These are phyloP conservation scores for Aspergillus tanneri DNA, from an alignment of 2,329 filamentous ascomycete genomes.

Conservation along the genomic window DNA sequence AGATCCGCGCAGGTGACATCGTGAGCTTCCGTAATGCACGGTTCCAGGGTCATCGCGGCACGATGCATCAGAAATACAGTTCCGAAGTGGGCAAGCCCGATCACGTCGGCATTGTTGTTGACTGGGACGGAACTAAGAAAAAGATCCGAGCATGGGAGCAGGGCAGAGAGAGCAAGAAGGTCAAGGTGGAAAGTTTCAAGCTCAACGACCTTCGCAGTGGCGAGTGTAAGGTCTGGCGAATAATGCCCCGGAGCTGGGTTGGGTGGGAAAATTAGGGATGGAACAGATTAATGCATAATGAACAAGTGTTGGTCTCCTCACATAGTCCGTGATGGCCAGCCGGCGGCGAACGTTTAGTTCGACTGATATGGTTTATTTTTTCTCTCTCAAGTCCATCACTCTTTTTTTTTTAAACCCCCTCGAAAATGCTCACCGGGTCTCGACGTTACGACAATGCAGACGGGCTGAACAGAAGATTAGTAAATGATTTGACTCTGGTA, in stretches of 20 bases:
- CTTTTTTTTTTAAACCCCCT: neutral
- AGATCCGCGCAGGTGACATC: constrained; percentile 91
- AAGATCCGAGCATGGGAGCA: constrained; percentile 96
- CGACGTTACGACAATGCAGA: constrained; percentile 8
- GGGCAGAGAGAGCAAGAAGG: constrained; percentile 87
- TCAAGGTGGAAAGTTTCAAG: constrained; percentile 91
- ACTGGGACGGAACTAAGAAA: constrained; percentile 99
- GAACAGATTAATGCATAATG: constrained; percentile 15
- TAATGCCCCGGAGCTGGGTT: constrained; percentile 89
- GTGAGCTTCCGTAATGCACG: constrained; percentile 88
- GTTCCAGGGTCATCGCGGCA: constrained; percentile 92
- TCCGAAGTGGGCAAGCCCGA: constrained; percentile 83
- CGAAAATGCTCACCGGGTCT: too few species aligned
- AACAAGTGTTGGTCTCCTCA: constrained; percentile 5
- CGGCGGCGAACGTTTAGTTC: constrained; percentile 8
- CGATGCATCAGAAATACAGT: constrained; percentile 92
- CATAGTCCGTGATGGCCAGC: constrained; percentile 7
- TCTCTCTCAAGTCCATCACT: constrained; percentile 1
- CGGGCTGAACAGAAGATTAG: constrained; percentile 16
- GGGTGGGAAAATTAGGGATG: constrained; percentile 65
- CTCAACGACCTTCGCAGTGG: constrained; percentile 87
- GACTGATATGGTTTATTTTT: constrained; percentile 3
- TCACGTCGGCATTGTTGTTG: constrained; percentile 86
- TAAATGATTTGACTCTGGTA: constrained; percentile 25
- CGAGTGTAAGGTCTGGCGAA: constrained; percentile 95